Evolutionary conservation across 495 filamentous ascomycete genomes (phyloP), one percentile per base, ranked within the genome.

Genomic region (Pyronema domesticum): DNA sequence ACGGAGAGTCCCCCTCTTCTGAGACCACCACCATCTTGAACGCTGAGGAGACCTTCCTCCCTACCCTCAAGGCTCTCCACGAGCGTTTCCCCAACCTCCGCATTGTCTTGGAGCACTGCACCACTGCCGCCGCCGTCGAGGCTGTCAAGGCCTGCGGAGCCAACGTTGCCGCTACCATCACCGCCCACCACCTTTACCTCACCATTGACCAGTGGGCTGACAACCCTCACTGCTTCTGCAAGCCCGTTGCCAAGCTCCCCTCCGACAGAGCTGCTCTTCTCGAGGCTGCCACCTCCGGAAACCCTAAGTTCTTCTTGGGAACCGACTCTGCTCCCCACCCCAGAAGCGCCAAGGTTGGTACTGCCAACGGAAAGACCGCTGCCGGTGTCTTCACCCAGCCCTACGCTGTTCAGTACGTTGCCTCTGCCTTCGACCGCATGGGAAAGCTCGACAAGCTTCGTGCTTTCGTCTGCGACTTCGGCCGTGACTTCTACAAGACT

Each of bases 371-470:
- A 49, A 82, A 76, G 68, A 68, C 61, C n/a, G 84, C 86, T 5
- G 86, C 85, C 4, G 88, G 89, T 19, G 82, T 89, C 6, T 95
- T 93, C 70, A 94, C 88, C 7, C 88, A 95, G 67, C 83, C 85
- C n/a, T 85, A 80, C 62, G 80, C 79, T n/a, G 79, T 85, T 11
- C 79, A 82, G 46, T 59, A 59, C 42, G 55, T 66, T 37, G 62
- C 63, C 1, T 55, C 55, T 33, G 57, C 59, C 8, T 66, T 66
- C n/a, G 63, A 66, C 53, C 64, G 56, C 34, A 57, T 51, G 39
- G 63, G 63, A 10, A 88, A 81, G 9, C 70, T 76, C 42, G 81
- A 84, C 57, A 72, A 73, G 42, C 59, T 95, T 11, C 77, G 78
- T 58, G 82, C 79, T 3, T 95, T 95, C 69, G 71, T 93, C 57